phyloP scores from a whole-genome alignment of 495 filamentous ascomycete species.

The Aspergillus ostianus region DNA sequence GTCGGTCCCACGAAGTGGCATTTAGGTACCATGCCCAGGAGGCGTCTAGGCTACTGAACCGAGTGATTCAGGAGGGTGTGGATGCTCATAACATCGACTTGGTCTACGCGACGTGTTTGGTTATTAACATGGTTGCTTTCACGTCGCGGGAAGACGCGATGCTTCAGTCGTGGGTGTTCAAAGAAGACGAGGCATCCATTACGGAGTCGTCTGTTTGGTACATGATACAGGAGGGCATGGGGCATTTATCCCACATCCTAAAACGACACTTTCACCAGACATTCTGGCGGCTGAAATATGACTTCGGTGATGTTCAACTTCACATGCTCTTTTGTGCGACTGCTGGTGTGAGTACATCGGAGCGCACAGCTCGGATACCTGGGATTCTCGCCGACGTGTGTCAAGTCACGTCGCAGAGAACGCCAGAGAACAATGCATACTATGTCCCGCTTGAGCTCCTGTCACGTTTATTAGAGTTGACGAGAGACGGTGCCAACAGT shows the following conservation, averaged over 20 bases:
- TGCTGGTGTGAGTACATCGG: not conserved
- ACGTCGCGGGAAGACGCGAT: not conserved
- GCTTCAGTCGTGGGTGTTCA: not conserved
- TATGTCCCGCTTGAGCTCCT: not conserved
- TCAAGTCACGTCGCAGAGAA: not conserved
- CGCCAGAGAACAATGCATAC: not conserved
- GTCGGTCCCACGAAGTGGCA: not conserved
- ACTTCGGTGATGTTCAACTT: not conserved
- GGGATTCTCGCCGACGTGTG: not conserved
- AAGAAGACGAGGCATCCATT: not conserved
- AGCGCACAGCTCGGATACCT: not conserved
- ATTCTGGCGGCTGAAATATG: not conserved
- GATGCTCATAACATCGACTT: conserved; percentile 1
- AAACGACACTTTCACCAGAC: not conserved
- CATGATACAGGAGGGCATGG: conserved; percentile 6
- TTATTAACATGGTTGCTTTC: conserved; percentile 7
- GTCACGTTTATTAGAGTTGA: not conserved
- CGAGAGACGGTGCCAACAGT: not conserved
- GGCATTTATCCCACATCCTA: not conserved
- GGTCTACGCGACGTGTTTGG: conserved; percentile 3
- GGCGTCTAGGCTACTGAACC: not conserved
- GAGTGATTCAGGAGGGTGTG: not conserved
- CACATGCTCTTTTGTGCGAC: not conserved
- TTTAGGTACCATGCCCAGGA: conserved; percentile 5
- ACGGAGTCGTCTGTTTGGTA: not conserved